Percentiles rank a stretch among this genome's conserved stretches.
phyloP scores from a whole-genome alignment of 805 yeast species.

The Wickerhamiella sorbophila region DNA sequence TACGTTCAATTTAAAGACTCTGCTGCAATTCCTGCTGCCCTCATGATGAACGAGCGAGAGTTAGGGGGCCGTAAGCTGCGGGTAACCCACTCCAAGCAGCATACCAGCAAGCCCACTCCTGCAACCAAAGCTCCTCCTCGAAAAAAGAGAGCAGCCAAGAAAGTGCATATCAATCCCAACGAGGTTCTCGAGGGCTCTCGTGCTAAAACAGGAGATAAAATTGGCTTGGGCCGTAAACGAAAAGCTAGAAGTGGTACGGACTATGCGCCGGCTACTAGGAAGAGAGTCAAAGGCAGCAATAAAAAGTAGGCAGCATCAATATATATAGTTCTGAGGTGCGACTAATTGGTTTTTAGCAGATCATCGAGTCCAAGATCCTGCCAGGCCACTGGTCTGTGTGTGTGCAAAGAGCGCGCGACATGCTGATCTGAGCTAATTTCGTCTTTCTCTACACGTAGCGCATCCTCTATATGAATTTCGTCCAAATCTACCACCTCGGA shows the following conservation, averaged over 20 bases:
- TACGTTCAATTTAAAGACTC: slow-evolving; percentile 69
- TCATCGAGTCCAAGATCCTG: slow-evolving; percentile 11
- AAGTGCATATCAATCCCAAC: background rate
- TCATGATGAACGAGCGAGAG: slow-evolving; percentile 59
- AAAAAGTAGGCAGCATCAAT: background rate
- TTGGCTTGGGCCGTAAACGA: slow-evolving; percentile 12
- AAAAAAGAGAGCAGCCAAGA: background rate
- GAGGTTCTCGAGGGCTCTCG: slow-evolving; percentile 22
- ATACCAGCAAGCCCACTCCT: background rate
- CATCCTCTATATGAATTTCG: slow-evolving; percentile 16
- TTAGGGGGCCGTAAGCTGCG: slow-evolving; percentile 49
- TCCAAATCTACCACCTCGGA: slow-evolving; percentile 21
- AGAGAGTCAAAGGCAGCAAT: too few relatives aligned
- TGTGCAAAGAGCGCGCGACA: slow-evolving; percentile 6
- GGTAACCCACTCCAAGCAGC: slow-evolving; percentile 48
- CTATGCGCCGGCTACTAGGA: too few relatives aligned
- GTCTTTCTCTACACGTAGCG: slow-evolving; percentile 18
- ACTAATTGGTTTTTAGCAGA: background rate
- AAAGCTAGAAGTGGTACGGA: slow-evolving; percentile 13
- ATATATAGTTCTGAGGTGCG: background rate
- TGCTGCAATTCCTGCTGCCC: slow-evolving; percentile 64
- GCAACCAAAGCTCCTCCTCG: background rate
- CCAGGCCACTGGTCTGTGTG: slow-evolving; percentile 13
- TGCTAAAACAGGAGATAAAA: slow-evolving; percentile 15
- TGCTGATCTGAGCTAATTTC: slow-evolving; percentile 17